Conservation (phyloP, 352 stramenopile genomes). For the Elongisporangium undulatum region DNA sequence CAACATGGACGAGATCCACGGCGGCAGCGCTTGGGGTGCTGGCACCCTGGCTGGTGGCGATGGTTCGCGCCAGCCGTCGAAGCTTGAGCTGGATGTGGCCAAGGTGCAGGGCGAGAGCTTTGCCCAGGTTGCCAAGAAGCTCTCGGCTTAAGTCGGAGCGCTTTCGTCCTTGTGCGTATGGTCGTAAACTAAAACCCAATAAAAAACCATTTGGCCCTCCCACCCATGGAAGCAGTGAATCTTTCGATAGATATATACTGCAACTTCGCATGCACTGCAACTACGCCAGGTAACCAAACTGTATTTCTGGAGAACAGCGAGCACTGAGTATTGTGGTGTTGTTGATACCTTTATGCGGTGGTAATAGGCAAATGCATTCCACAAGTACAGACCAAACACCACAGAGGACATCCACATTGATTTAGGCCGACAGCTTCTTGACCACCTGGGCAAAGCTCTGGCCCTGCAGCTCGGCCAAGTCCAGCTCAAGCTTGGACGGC, state of each 20-base stretch:
- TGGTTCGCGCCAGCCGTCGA: slow-evolving; percentile 70
- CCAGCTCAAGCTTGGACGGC: slow-evolving; percentile 76
- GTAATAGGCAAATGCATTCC: no score
- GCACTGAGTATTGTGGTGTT: no score
- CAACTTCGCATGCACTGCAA: no score
- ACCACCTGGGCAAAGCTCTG: slow-evolving; percentile 76
- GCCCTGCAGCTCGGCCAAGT: slow-evolving; percentile 74
- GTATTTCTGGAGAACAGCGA: no score
- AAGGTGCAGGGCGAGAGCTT: slow-evolving; percentile 85
- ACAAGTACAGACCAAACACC: no score
- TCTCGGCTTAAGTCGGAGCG: slow-evolving; percentile 25
- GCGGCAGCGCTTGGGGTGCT: slow-evolving; percentile 72
- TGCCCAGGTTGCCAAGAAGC: slow-evolving; percentile 77
- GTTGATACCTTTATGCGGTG: no score
- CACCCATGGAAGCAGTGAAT: no score
- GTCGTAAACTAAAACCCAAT: no score
- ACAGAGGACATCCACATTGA: slow-evolving; percentile 21
- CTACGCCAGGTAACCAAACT: no score
- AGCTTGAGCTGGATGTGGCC: slow-evolving; percentile 79
- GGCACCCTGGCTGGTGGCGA: slow-evolving; percentile 82
- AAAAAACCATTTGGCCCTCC: no score
- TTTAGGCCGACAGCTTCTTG: slow-evolving; percentile 67
- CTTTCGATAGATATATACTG: no score
- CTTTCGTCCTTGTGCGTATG: no score
- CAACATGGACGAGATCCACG: slow-evolving; percentile 79